phyloP scores from a whole-genome alignment of 1,284 basidiomycete species.

The Pulveroboletus ridleyi region DNA sequence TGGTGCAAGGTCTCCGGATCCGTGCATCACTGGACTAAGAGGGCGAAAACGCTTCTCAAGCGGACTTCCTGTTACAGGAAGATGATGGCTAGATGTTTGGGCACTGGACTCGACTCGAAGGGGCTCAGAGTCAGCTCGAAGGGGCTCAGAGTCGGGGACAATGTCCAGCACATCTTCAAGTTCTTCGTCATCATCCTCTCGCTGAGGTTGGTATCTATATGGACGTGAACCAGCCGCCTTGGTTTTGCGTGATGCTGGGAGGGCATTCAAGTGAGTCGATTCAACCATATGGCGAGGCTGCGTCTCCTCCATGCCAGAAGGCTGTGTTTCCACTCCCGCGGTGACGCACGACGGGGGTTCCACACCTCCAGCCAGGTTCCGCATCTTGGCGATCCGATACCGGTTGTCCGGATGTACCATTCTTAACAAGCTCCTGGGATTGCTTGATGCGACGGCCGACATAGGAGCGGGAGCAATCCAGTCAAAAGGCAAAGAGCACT shows the following conservation, averaged over 20 bases:
- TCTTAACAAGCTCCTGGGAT: slow-evolving; percentile 39
- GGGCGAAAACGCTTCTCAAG: slow-evolving; percentile 26
- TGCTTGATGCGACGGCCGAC: slow-evolving; percentile 30
- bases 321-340: slow-evolving; percentile 30
- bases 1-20: slow-evolving; percentile 36
- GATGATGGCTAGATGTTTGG: slow-evolving; percentile 16
- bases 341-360: slow-evolving; percentile 28
- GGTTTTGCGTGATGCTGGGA: slow-evolving; percentile 8
- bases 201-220: slow-evolving; percentile 3
- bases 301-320: slow-evolving; percentile 27
- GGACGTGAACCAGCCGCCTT: slow-evolving; percentile 3
- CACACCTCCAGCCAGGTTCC: slow-evolving; percentile 24
- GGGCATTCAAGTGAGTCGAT: slow-evolving; percentile 1
- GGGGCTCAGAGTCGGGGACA: slow-evolving; percentile 65
- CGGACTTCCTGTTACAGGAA: slow-evolving; percentile 19
- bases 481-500: slow-evolving; percentile 28
- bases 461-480: slow-evolving; percentile 33
- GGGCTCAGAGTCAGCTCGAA: slow-evolving; percentile 57
- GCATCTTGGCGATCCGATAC: slow-evolving; percentile 39
- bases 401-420: slow-evolving; percentile 39
- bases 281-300: slow-evolving; percentile 17
- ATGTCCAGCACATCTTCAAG: slow-evolving; percentile 44
- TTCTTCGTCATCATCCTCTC: slow-evolving; percentile 16
- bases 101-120: slow-evolving; percentile 26
- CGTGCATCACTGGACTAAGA: slow-evolving; percentile 34